Evolutionary conservation across 352 stramenopile genomes (phyloP), one percentile per base, ranked within the genome.

Genomic region (Pythium sp.): DNA sequence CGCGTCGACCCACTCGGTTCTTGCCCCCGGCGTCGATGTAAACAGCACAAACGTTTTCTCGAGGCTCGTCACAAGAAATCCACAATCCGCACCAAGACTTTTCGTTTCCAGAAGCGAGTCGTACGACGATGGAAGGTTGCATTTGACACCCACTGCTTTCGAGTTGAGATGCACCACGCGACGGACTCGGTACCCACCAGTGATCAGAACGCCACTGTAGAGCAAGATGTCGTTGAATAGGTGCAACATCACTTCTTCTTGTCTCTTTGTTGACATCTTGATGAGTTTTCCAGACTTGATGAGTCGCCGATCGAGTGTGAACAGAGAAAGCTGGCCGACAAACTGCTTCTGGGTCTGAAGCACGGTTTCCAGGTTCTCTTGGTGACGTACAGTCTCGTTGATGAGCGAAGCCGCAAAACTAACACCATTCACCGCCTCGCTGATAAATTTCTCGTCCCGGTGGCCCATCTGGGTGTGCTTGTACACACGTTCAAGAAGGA

Each of bases 1-100:
- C 34, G 72, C 74, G 5, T 82, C 65, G 0, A 91, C 82, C 88
- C 88, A 96, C 34, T 84, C 73, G 2, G 72, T 63, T 46, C 79
- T 76, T 2, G 80, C 76, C 4, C 79, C 69, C 1, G 79, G 77
- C 0, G 80, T 81, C 14, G 83, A 66, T 0, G 86, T 76, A 57
- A 93, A 93, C 62, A 96, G 62, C 15, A 94, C 80, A 62, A 94
- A 93, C 0, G 85, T 93, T 64, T 96, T 94, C 69, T 94, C 84
- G 57, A 81, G 73, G 68, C 88, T 94, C 6, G 77, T 91, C 36
- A 96, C 76, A 8, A 93, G 81, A 36, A 94, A 94, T 2, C 79
- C 81, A 43, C 84, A 91, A 68, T 91, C 80, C 28, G 79, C 75
- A 6, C 67, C 69, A 7, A 86, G 71, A 20, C 76, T 77, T 20